Conservation (phyloP, 2,329 filamentous ascomycete species). For the Domatiomyces catenatus region DNA sequence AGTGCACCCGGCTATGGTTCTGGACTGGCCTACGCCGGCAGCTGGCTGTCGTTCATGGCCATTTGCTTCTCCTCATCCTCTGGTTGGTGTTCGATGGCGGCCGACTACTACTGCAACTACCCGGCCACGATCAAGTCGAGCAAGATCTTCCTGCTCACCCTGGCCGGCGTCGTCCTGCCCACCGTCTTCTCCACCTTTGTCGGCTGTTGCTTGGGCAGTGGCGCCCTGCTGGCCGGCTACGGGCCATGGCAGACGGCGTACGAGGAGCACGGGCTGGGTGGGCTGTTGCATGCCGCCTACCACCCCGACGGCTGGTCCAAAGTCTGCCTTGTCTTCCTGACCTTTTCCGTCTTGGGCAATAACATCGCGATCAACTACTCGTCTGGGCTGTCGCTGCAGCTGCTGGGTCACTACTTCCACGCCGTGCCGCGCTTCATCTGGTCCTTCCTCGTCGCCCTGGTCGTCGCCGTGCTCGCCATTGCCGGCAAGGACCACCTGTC, state of each 20-base stretch:
- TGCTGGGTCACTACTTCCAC: constrained; percentile 34
- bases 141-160: constrained; percentile 14
- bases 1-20: constrained; percentile 20
- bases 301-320: constrained; percentile 35
- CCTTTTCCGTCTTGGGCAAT: constrained; percentile 21
- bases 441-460: constrained; percentile 30
- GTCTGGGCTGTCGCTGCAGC: constrained; percentile 31
- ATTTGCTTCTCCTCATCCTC: constrained; percentile 14
- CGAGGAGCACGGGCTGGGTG: constrained; percentile 33
- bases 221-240: constrained; percentile 22
- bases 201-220: constrained; percentile 29
- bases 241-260: constrained; percentile 22
- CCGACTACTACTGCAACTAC: constrained; percentile 18
- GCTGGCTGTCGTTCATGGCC: constrained; percentile 15
- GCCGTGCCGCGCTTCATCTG: constrained; percentile 38
- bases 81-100: constrained; percentile 16
- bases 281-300: constrained; percentile 31
- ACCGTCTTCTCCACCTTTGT: constrained; percentile 29
- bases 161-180: constrained; percentile 9
- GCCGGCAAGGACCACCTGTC: constrained; percentile 29
- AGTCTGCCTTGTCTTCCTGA: constrained; percentile 25
- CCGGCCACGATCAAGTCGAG: constrained; percentile 11
- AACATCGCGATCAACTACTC: constrained; percentile 30
- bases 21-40: constrained; percentile 23
- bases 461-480: constrained; percentile 29